Conservation (phyloP, 306 rosid species). For the Casuarina glauca region DNA sequence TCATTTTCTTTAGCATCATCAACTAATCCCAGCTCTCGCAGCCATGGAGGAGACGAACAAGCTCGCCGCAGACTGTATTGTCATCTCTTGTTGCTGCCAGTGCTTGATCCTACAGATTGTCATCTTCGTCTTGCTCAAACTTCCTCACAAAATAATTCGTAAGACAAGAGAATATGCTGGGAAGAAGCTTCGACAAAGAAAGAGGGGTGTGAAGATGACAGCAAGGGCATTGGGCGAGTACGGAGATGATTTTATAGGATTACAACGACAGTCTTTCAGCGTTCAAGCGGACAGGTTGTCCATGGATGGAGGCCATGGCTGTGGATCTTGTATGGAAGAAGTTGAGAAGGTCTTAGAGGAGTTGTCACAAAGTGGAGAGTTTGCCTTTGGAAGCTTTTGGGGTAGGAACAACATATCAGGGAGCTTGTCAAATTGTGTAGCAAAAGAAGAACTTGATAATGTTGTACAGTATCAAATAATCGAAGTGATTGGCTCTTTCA, state of each 20-base stretch:
- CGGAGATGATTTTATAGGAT: slow-evolving; percentile 34
- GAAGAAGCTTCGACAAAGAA: slow-evolving; percentile 48
- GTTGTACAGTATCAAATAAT: slow-evolving; percentile 41
- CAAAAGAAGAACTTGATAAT: slow-evolving; percentile 21
- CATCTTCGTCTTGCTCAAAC: slow-evolving; percentile 56
- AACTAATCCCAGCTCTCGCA: slow-evolving; percentile 7
- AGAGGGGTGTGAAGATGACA: slow-evolving; percentile 27
- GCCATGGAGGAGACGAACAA: slow-evolving; percentile 71
- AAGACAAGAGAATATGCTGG: slow-evolving; percentile 56
- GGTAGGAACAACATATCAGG: slow-evolving; percentile 34
- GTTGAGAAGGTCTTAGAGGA: slow-evolving; percentile 74
- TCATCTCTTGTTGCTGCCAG: slow-evolving; percentile 84
- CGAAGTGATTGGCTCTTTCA: slow-evolving; percentile 42
- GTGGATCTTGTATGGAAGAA: slow-evolving; percentile 62
- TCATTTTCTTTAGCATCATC: slow-evolving; percentile 28
- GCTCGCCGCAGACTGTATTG: slow-evolving; percentile 71
- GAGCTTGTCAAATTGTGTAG: slow-evolving; percentile 17
- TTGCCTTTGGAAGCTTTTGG: slow-evolving; percentile 89
- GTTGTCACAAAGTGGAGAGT: slow-evolving; percentile 60
- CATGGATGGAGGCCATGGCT: slow-evolving; percentile 16
- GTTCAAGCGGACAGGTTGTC: slow-evolving; percentile 26
- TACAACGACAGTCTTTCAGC: slow-evolving; percentile 37
- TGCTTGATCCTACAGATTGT: slow-evolving; percentile 71
- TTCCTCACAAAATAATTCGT: slow-evolving; percentile 53
- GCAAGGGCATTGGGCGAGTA: slow-evolving; percentile 32